phyloP scores from a whole-genome alignment of 352 stramenopile genomes.

The Phytophthora sp. region DNA sequence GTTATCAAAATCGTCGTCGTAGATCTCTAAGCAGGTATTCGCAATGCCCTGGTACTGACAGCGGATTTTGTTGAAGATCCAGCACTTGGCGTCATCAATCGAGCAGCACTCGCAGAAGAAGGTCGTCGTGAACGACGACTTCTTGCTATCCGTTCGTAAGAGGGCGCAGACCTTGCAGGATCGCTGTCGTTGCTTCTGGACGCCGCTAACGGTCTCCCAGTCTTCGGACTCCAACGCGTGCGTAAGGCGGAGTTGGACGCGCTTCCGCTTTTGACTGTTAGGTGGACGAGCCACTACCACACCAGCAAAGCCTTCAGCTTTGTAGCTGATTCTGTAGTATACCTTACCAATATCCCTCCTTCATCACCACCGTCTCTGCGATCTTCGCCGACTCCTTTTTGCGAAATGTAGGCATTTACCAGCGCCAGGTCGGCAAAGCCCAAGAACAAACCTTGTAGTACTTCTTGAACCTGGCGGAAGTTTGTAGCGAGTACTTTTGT shows the following conservation, averaged over 20 bases:
- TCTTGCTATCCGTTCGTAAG: not conserved
- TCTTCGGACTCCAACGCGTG: not conserved
- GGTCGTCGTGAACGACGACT: constrained; percentile 28
- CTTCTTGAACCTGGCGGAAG: not conserved
- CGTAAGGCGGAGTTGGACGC: not conserved
- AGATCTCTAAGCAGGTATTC: not conserved
- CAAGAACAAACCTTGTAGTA: no score
- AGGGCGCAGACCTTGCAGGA: no score
- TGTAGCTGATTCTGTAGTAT: not conserved
- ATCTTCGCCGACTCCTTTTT: not conserved
- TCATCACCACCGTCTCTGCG: not conserved
- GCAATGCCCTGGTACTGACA: constrained; percentile 16
- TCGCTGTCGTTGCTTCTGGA: no score
- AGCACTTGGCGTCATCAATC: constrained; percentile 22
- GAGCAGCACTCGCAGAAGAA: constrained; percentile 32
- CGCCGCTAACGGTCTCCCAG: not conserved
- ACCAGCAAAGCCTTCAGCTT: not conserved
- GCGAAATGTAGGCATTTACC: not conserved
- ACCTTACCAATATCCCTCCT: not conserved
- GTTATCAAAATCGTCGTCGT: not conserved
- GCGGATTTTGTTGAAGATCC: constrained; percentile 21
- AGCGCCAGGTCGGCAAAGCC: not conserved
- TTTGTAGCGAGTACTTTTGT: not conserved
- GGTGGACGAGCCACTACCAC: not conserved
- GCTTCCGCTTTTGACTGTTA: not conserved